A percentile compares a stretch with the other conserved stretches of the same genome.
These are phyloP conservation scores for Bryoglossum gracile DNA, from an alignment of 495 filamentous ascomycete genomes.

Conservation along the genomic window DNA sequence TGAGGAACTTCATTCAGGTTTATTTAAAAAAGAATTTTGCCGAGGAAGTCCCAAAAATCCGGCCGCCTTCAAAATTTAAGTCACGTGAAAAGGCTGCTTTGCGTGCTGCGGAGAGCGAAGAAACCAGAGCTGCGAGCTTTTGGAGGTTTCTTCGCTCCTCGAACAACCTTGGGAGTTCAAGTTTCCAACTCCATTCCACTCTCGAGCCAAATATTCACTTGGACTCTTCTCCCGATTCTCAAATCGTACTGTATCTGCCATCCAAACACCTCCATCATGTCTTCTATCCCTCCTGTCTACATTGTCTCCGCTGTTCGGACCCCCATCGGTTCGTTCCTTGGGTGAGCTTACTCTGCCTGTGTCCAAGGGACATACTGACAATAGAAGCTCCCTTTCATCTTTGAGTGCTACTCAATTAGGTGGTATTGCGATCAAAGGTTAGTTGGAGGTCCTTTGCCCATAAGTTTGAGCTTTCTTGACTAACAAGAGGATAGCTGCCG, in stretches of 20 bases:
- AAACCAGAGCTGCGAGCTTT: too few relatives aligned
- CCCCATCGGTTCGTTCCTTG: constrained; percentile 86
- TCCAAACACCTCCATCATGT: constrained; percentile 16
- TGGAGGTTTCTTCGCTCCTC: too few relatives aligned
- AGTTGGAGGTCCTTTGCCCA: constrained; percentile 7
- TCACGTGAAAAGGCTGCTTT: too few relatives aligned
- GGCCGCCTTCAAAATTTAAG: too few relatives aligned
- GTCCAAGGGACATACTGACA: constrained; percentile 22
- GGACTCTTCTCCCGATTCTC: not conserved
- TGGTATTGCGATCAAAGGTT: constrained; percentile 86
- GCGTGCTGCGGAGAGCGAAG: too few relatives aligned
- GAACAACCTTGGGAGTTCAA: too few relatives aligned
- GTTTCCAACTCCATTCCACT: too few relatives aligned
- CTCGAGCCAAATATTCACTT: too few relatives aligned
- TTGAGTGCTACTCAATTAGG: constrained; percentile 81
- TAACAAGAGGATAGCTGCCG: constrained; percentile 52
- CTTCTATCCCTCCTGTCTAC: constrained; percentile 70
- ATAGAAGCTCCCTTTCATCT: constrained; percentile 69
- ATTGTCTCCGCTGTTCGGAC: constrained; percentile 90
- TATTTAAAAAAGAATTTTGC: too few relatives aligned
- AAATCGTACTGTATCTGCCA: too few relatives aligned
- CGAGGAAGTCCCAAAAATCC: too few relatives aligned
- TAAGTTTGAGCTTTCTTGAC: not conserved
- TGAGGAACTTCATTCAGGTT: too few relatives aligned
- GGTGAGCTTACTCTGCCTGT: constrained; percentile 47